phyloP scores from a whole-genome alignment of 2,329 filamentous ascomycete species.

The Capronia americana region DNA sequence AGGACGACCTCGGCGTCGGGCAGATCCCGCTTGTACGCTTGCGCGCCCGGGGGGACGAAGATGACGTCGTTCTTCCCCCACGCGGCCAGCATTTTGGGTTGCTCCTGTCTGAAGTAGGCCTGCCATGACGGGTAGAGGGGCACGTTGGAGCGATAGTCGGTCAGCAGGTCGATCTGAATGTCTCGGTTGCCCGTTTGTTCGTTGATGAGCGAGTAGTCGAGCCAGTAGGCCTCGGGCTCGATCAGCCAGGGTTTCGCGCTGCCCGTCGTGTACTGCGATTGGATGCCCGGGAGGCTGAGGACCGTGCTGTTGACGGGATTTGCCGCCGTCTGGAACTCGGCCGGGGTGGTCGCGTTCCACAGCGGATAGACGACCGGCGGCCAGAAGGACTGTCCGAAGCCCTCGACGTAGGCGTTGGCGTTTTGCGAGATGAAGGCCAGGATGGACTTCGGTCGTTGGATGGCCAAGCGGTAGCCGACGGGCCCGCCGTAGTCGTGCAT shows the following conservation, averaged over 20 bases:
- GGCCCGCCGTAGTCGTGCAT: constrained; percentile 70
- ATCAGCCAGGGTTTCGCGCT: constrained; percentile 21
- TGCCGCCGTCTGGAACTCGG: constrained; percentile 53
- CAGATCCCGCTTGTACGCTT: constrained; percentile 60
- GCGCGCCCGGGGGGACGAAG: constrained; percentile 54
- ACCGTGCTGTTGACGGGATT: constrained; percentile 45
- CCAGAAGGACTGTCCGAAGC: constrained; percentile 60
- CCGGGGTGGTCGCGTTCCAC: constrained; percentile 16
- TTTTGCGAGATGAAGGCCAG: constrained; percentile 64
- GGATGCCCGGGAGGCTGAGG: constrained; percentile 48
- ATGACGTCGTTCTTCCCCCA: constrained; percentile 65
- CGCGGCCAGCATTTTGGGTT: constrained; percentile 60
- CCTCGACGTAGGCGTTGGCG: constrained; percentile 67
- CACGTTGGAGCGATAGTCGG: constrained; percentile 63
- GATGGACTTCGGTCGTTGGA: constrained; percentile 55
- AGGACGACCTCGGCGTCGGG: constrained; percentile 55
- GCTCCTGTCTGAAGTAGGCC: constrained; percentile 57
- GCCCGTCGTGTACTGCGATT: constrained; percentile 42
- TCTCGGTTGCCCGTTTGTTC: constrained; percentile 57
- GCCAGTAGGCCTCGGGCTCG: constrained; percentile 46
- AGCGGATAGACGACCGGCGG: constrained; percentile 46
- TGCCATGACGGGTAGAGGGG: constrained; percentile 61
- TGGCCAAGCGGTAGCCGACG: constrained; percentile 59
- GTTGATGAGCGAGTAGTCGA: constrained; percentile 59
- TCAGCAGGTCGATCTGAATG: constrained; percentile 62